phyloP scores from a whole-genome alignment of 768 basidiomycete genomes.

The Tylopilus felleus region DNA sequence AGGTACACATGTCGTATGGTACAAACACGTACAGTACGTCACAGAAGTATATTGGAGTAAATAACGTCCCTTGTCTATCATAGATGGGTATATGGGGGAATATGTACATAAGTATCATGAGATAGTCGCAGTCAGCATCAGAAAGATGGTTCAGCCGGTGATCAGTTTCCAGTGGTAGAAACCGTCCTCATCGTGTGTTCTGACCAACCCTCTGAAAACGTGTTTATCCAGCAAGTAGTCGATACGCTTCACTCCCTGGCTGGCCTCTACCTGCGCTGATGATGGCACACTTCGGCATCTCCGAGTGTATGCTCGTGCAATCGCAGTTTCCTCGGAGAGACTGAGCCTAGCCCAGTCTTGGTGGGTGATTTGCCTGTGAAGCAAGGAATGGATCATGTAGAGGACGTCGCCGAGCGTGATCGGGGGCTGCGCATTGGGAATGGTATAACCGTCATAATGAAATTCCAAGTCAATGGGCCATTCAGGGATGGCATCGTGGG shows the following conservation, averaged over 20 bases:
- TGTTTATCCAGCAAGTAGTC: conserved; percentile 37
- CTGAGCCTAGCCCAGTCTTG: conserved; percentile 34
- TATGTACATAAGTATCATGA: conserved; percentile 4
- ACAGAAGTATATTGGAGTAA: background rate
- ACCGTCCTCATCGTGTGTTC: conserved; percentile 29
- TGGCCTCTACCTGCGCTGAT: conserved; percentile 31
- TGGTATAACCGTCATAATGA: conserved; percentile 28
- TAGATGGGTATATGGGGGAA: background rate
- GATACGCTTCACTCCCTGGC: conserved; percentile 38
- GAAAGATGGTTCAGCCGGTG: conserved; percentile 11
- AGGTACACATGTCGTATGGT: background rate
- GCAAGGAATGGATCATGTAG: conserved; percentile 43
- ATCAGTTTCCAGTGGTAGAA: conserved; percentile 30
- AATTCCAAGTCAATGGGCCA: conserved; percentile 59
- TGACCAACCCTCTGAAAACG: conserved; percentile 37
- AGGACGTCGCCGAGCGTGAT: conserved; percentile 62
- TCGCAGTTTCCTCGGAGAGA: conserved; percentile 25
- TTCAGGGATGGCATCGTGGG: conserved; percentile 51
- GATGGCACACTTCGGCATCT: conserved; percentile 31
- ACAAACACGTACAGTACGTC: background rate
- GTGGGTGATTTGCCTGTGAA: conserved; percentile 42
- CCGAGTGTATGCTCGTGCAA: conserved; percentile 37
- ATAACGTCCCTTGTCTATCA: background rate
- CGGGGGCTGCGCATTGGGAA: conserved; percentile 30
- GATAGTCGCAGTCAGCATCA: background rate